Evolutionary conservation across 2,329 filamentous ascomycete genomes (phyloP).

Genomic region (Diaporthe sp.): DNA sequence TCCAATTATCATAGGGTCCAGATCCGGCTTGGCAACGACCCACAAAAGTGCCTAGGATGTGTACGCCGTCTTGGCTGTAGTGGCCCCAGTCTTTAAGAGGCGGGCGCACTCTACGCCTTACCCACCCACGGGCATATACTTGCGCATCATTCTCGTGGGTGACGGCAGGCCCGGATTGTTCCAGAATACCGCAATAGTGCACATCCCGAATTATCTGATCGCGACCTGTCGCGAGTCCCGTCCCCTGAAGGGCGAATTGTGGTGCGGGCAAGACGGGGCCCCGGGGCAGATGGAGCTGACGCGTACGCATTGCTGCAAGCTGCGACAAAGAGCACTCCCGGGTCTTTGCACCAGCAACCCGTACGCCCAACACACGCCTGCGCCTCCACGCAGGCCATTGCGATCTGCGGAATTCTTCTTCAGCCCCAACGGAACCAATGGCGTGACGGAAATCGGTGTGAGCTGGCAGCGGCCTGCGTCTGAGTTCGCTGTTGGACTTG

Average conservation of each 20-base stretch:
- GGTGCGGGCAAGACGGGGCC: background rate
- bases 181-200: background rate
- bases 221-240: background rate
- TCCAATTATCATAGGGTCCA: background rate
- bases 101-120: background rate
- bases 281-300: constrained; percentile 13
- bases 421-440: background rate
- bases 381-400: background rate
- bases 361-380: background rate
- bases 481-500: background rate
- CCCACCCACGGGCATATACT: background rate
- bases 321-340: constrained; percentile 14
- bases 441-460: constrained; percentile 9
- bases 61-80: background rate
- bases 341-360: constrained; percentile 13
- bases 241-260: background rate
- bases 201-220: background rate
- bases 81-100: background rate
- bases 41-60: constrained; percentile 12
- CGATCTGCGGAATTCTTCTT: constrained; percentile 4
- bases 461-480: background rate
- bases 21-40: constrained; percentile 8
- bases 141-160: background rate
- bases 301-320: constrained; percentile 18
- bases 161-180: background rate